Base-by-base conservation (phyloP, 257 asterid genomes). In the Leonotis leonurus region DNA sequence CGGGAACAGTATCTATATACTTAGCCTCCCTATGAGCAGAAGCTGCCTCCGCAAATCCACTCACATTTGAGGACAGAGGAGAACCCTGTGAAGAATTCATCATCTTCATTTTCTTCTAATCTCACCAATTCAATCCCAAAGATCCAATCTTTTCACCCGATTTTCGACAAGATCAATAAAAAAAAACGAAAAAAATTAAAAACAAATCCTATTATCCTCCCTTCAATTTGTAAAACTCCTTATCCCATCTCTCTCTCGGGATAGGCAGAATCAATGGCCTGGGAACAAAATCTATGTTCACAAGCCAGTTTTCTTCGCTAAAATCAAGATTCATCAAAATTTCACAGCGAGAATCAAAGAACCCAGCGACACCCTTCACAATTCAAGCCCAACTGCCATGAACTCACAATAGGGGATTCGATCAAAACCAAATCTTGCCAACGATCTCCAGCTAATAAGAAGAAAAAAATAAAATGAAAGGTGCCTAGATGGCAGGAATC, bases 61-160 rank as follows among this genome's bases (percentile, higher is more conserved):
- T 76, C 64, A 85, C 87, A 32, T 79, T 83, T 20, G 82, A 67
- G 20, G 95, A 77, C 70, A 86, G 64, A 35, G 83, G 69, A 67
- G 95, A 72, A 9, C 81, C 86, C 79, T 89, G 99, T 44, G 97
- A 76, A 67, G 94, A 80, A 69, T 66, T 77, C 97, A 93, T 89
- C 66, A 53, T 75, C 62, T 2, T 22, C 44, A 57, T 73, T 26
- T n/a, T 36, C 75, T 69, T 64, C 51, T 37, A 72, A 69, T 54
- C 76, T 45, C 50, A 40, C 69, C 73, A 64, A 61, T 26, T 46
- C 17, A 26, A 46, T 56, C 33, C 61, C 46, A 54, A 16, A 56
- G 44, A 13, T 37, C 46, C n/a, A 26, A 33, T 49, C 24, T n/a
- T 50, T 26, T 22, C 22, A 4, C 49, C 24, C 52, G 17, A 12